These are phyloP conservation scores for Leccinum pellstonianum DNA, from an alignment of 768 basidiomycete species.

Conservation along the genomic window DNA sequence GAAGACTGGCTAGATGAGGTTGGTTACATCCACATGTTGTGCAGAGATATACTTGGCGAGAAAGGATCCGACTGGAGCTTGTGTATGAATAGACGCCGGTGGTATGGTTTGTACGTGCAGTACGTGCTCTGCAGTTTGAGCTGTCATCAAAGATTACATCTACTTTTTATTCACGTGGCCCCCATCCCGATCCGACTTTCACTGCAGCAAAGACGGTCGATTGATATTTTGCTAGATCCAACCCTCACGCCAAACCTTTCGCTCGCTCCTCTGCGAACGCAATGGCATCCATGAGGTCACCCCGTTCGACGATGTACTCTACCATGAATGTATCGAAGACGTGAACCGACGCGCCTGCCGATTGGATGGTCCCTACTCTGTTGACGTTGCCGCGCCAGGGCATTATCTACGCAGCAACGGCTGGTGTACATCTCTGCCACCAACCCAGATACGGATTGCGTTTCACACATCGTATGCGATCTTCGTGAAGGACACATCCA, in stretches of 20 bases:
- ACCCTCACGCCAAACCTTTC: too few relatives aligned
- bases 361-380: too few relatives aligned
- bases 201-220: not conserved
- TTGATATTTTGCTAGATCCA: too few relatives aligned
- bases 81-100: not conserved
- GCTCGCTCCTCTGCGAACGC: too few relatives aligned
- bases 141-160: not conserved
- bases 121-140: not conserved
- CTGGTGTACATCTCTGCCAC: not conserved
- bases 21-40: not conserved
- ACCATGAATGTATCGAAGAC: too few relatives aligned
- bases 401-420: not conserved
- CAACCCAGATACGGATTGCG: not conserved
- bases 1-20: not conserved
- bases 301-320: too few relatives aligned
- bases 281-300: not conserved
- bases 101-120: not conserved
- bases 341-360: too few relatives aligned
- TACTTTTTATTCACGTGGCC: not conserved
- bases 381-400: not conserved
- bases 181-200: not conserved
- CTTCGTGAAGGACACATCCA: not conserved
- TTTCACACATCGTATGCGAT: not conserved
- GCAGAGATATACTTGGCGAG: not conserved
- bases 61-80: not conserved